Conservation (phyloP, 257 asterid species). For the Coffea canephora region DNA sequence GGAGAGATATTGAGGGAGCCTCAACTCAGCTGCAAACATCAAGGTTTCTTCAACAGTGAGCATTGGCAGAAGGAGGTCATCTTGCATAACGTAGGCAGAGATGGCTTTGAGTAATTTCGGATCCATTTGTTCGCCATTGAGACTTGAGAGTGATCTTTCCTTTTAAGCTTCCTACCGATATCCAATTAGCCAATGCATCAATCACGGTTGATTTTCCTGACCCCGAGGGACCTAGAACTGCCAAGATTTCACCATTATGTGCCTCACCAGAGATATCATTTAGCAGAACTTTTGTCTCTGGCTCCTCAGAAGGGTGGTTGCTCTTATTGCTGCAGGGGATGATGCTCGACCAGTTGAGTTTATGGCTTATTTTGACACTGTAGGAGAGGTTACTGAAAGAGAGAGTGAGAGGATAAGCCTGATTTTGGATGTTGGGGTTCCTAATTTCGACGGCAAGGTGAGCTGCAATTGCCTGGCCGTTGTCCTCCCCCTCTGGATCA, state of each 20-base stretch:
- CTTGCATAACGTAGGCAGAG: conserved; percentile 85
- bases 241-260: conserved; percentile 72
- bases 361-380: conserved; percentile 38
- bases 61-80: conserved; percentile 75
- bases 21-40: conserved; percentile 78
- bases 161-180: conserved; percentile 65
- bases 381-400: conserved; percentile 52
- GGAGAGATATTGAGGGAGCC: conserved; percentile 45
- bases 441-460: conserved; percentile 45
- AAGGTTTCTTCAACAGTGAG: conserved; percentile 79
- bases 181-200: conserved; percentile 66
- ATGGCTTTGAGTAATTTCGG: conserved; percentile 58
- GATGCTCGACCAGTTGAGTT: conserved; percentile 7
- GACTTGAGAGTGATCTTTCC: conserved; percentile 53
- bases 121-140: conserved; percentile 63
- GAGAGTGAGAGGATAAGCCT: conserved; percentile 39
- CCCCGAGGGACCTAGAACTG: conserved; percentile 80
- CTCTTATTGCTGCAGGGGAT: conserved; percentile 2
- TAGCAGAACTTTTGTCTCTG: conserved; percentile 45
- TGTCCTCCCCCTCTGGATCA: conserved; percentile 30
- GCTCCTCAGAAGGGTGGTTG: conserved; percentile 7
- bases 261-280: conserved; percentile 70
- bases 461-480: conserved; percentile 54
- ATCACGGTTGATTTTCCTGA: conserved; percentile 75
- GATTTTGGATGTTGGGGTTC: conserved; percentile 24